Percentiles rank a stretch among this genome's conserved stretches.
phyloP scores from a whole-genome alignment of 2,329 filamentous ascomycete species.

The Paraphaeosphaeria minitans region DNA sequence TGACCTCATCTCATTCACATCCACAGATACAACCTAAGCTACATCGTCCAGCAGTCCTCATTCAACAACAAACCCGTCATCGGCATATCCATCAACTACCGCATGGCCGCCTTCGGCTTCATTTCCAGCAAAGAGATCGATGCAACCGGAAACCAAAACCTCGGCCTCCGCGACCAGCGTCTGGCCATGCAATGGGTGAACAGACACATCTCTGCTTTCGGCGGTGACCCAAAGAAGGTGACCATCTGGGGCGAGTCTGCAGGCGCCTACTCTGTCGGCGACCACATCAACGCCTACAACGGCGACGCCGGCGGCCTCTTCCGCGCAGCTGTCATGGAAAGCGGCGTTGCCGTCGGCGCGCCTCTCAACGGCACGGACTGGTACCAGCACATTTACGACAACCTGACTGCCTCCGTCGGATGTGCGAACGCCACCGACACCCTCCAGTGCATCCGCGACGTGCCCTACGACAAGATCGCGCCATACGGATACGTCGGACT shows the following conservation, averaged over 20 bases:
- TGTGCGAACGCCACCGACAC: conserved; percentile 29
- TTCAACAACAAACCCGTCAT: conserved; percentile 39
- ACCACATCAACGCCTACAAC: conserved; percentile 47
- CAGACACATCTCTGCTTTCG: conserved; percentile 57
- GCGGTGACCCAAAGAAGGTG: conserved; percentile 63
- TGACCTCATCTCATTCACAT: not conserved
- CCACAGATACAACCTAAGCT: conserved; percentile 38
- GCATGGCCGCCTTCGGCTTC: conserved; percentile 57
- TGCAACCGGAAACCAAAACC: conserved; percentile 47
- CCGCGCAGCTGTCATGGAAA: conserved; percentile 50
- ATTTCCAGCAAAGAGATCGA: conserved; percentile 50
- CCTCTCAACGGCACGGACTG: conserved; percentile 39
- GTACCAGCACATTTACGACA: conserved; percentile 40
- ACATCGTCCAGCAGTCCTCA: conserved; percentile 37
- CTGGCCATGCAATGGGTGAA: conserved; percentile 65
- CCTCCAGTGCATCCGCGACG: conserved; percentile 33
- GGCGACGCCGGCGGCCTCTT: conserved; percentile 48
- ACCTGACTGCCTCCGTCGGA: conserved; percentile 32
- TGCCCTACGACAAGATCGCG: conserved; percentile 33
- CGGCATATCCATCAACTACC: conserved; percentile 53
- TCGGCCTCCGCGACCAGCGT: conserved; percentile 67
- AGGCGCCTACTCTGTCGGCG: conserved; percentile 62
- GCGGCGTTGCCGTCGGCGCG: conserved; percentile 39
- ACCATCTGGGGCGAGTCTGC: conserved; percentile 66
- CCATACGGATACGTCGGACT: conserved; percentile 34